Evolutionary conservation across 805 yeast species (phyloP).

Genomic region (Kurtzmaniella fragi): DNA sequence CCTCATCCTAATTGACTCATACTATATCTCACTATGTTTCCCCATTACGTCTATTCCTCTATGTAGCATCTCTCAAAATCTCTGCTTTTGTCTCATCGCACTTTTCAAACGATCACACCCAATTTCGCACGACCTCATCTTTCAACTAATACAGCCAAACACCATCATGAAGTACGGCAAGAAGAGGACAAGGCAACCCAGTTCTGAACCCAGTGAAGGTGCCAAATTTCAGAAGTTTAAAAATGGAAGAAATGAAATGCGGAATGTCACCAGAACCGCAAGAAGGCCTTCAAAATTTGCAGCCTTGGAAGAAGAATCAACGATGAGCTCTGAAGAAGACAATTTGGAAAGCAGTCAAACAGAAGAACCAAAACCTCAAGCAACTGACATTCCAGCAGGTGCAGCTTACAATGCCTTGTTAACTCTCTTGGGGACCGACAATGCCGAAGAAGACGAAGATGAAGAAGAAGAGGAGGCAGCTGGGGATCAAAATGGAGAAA

Average conservation of each 20-base stretch:
- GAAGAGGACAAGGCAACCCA: slow-evolving; percentile 2
- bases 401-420: slow-evolving; percentile 64
- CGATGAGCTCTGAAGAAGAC: slow-evolving; percentile 10
- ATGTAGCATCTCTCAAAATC: no score
- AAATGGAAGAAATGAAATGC: slow-evolving; percentile 57
- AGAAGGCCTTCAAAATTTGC: slow-evolving; percentile 20
- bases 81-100: no score
- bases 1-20: no score
- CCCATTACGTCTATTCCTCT: no score
- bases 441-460: slow-evolving; percentile 7
- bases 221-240: slow-evolving; percentile 14
- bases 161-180: slow-evolving; percentile 4
- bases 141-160: no score
- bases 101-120: no score
- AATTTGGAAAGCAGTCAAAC: slow-evolving; percentile 11
- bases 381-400: slow-evolving; percentile 20
- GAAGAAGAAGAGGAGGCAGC: slow-evolving; percentile 9
- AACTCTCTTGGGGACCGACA: slow-evolving; percentile 42
- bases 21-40: no score
- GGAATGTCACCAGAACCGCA: slow-evolving; percentile 56
- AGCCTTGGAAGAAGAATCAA: slow-evolving; percentile 3
- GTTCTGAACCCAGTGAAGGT: neutral
- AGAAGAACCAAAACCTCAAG: slow-evolving; percentile 13
- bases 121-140: no score
- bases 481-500: slow-evolving; percentile 7